Evolutionary conservation across 2,329 filamentous ascomycete species (phyloP).

Genomic region (Colletotrichum sp.): DNA sequence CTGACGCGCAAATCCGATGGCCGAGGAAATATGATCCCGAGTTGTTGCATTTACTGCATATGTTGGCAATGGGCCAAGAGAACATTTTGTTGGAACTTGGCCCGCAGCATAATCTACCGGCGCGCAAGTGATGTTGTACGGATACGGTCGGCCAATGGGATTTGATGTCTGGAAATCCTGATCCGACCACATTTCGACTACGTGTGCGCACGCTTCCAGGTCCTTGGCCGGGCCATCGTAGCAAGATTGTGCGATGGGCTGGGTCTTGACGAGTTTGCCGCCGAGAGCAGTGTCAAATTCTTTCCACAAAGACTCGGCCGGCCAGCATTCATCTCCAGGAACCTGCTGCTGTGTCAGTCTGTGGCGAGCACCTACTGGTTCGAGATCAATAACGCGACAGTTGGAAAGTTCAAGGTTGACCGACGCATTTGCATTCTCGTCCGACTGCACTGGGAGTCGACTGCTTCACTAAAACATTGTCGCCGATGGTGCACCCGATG

Average conservation of each 20-base stretch:
- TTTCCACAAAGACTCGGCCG: slow-evolving; percentile 19
- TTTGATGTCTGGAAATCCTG: slow-evolving; percentile 28
- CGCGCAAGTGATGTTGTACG: slow-evolving; percentile 32
- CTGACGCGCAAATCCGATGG: slow-evolving; percentile 7
- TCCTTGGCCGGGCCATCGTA: slow-evolving; percentile 26
- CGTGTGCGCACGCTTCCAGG: slow-evolving; percentile 22
- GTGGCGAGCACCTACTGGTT: neutral
- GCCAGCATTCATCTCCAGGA: slow-evolving; percentile 27
- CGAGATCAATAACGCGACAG: neutral
- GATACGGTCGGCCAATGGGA: slow-evolving; percentile 28
- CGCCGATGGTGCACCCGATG: neutral
- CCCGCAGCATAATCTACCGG: slow-evolving; percentile 26
- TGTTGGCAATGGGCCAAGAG: slow-evolving; percentile 24
- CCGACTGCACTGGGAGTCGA: neutral
- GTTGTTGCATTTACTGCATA: slow-evolving; percentile 29
- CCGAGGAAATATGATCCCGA: slow-evolving; percentile 18
- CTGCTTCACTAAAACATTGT: neutral
- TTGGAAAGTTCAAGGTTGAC: neutral
- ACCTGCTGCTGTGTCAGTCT: slow-evolving; percentile 11
- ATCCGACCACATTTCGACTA: slow-evolving; percentile 27
- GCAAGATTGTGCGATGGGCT: slow-evolving; percentile 29
- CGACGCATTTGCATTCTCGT: neutral
- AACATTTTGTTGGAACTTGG: slow-evolving; percentile 19
- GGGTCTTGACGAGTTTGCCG: slow-evolving; percentile 26
- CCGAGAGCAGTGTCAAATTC: slow-evolving; percentile 20